Conservation (phyloP, 306 rosid species). For the Prunus salicina region DNA sequence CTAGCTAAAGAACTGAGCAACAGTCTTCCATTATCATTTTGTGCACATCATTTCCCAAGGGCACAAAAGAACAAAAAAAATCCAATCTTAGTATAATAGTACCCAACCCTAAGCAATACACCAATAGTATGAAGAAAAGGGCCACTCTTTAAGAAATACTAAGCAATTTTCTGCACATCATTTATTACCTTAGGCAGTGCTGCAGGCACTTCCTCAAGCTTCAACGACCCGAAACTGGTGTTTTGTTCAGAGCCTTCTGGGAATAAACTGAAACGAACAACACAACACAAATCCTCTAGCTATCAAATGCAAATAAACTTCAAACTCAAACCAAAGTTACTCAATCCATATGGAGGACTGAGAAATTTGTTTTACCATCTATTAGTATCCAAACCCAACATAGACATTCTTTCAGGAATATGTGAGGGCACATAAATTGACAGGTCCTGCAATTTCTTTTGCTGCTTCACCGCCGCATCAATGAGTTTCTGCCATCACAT, state of each 20-base stretch:
- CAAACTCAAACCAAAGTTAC: neutral
- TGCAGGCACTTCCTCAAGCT: constrained; percentile 51
- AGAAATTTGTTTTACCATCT: constrained; percentile 40
- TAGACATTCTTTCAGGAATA: constrained; percentile 41
- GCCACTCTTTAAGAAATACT: neutral
- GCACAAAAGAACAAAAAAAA: neutral
- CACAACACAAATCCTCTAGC: constrained; percentile 20
- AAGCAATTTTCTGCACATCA: neutral
- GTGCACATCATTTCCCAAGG: neutral
- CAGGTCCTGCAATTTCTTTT: constrained; percentile 77
- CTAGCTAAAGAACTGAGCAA: neutral
- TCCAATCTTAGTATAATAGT: neutral
- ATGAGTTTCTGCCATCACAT: constrained; percentile 59
- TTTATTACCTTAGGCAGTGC: constrained; percentile 61
- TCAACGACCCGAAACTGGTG: constrained; percentile 38
- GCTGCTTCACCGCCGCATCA: constrained; percentile 65
- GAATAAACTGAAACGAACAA: constrained; percentile 42
- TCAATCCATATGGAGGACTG: neutral
- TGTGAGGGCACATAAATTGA: constrained; percentile 50
- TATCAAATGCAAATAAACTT: neutral
- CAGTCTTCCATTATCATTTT: neutral
- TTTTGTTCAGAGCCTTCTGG: constrained; percentile 52
- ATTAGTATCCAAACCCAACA: constrained; percentile 40
- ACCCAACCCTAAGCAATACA: neutral
- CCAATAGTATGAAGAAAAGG: neutral